Evolutionary conservation across 2,329 filamentous ascomycete species (phyloP).

Genomic region (Exophiala sideris): DNA sequence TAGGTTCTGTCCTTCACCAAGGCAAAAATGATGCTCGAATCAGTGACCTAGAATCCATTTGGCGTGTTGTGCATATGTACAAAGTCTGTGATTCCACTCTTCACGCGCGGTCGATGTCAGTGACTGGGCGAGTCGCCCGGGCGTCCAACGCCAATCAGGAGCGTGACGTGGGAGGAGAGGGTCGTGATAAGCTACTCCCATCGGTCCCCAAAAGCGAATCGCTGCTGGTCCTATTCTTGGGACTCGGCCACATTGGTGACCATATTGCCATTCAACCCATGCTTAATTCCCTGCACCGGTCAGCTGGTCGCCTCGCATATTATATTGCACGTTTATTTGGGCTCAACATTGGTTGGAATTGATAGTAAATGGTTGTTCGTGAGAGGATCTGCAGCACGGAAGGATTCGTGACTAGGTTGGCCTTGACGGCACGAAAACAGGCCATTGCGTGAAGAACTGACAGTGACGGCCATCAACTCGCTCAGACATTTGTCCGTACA

Average conservation of each 20-base stretch:
- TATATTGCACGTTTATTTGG: not conserved
- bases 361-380: not conserved
- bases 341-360: not conserved
- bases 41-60: slow-evolving; percentile 4
- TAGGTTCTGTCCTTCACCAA: slow-evolving; percentile 14
- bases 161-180: slow-evolving; percentile 15
- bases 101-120: slow-evolving; percentile 7
- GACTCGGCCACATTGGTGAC: slow-evolving; percentile 2
- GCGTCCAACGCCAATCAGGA: slow-evolving; percentile 23
- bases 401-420: slow-evolving; percentile 1
- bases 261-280: slow-evolving; percentile 6
- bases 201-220: slow-evolving; percentile 18
- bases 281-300: not conserved
- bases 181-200: slow-evolving; percentile 22
- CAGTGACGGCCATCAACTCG: slow-evolving; percentile 2
- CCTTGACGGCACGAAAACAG: not conserved
- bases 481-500: not conserved
- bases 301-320: not conserved
- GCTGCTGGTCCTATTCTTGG: slow-evolving; percentile 23
- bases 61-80: slow-evolving; percentile 7
- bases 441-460: slow-evolving; percentile 1
- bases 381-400: not conserved
- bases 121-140: slow-evolving; percentile 25
- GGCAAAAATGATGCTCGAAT: slow-evolving; percentile 12
- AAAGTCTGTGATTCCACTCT: slow-evolving; percentile 10